Evolutionary conservation across 176 grass and related monocot species (phyloP), one percentile per base, ranked within the genome.

Genomic region (Eleusine indica): DNA sequence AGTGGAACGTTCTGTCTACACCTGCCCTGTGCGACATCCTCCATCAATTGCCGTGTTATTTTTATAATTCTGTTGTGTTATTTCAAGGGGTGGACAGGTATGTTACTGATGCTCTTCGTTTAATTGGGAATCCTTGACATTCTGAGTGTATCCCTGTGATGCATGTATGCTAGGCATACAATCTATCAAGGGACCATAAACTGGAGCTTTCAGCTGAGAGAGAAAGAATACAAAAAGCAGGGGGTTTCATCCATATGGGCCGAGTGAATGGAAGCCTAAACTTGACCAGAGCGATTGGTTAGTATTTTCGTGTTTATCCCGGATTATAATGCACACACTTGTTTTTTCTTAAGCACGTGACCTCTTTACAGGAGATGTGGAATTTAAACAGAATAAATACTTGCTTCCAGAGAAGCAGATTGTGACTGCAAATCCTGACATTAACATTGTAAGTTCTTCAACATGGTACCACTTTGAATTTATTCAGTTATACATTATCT

Each of bases 261-360:
- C 85, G 96, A 74, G 79, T 99, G 84, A 99, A 99, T 92, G 93
- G 96, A 89, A 99, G 89, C 91, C 86, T 99, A 75, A 99, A 99
- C 78, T 90, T 99, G 57, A 43, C 93, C 47, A 96, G 96, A 90
- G 96, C 96, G 83, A 99, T 99, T 53, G 93, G 96, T 99, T 57
- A 42, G 74, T 32, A 70, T 86, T 83, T 54, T 74, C 5, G 39
- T 25, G 32, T 21, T 65, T 70, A 21, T 83, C 49, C 49, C 65
- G 52, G 74, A 58, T 65, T 68, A 54, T 37, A 68, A 46, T 60
- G 43, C 51, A 32, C 51, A 66, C 57, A 60, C 44, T 19, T 75
- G n/a, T 13, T 19, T 82, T 54, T 54, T 9, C 77, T 89, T 79
- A 80, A 53, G 21, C 83, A 74, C 82, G 68, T 37, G 40, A 19